Base-by-base conservation (phyloP, 345 rosid genomes). In the Dovyalis caffra region DNA sequence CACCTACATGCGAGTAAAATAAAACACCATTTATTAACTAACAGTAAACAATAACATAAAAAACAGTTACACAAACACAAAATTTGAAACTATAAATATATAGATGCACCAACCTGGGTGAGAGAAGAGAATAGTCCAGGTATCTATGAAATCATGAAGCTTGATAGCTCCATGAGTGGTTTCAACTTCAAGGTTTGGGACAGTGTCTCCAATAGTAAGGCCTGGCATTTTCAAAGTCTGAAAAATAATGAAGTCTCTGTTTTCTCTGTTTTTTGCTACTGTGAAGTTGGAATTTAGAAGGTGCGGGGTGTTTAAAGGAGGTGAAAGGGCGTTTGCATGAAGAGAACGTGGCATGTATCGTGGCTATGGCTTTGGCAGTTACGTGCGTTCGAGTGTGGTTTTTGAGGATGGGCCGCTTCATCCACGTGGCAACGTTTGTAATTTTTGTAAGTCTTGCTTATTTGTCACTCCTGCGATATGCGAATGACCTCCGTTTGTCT, bases 101-200 rank as follows among this genome's bases (percentile, higher is more conserved):
- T 16, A 45, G 6, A 45, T 18, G 5, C 2, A 47, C 21, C 1
- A 28, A 87, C 91, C 90, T 8, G 97, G 92, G 67, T 90, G 98
- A 21, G 96, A 93, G 87, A 91, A 95, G 76, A 90, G 86, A 80
- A 91, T 77, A 79, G 96, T 86, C 96, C 94, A 92, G 47, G 68
- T 64, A 81, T 82, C 49, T 3, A 89, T 67, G 84, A 67, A 87
- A 82, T 88, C 93, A 80, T 94, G 87, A 38, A 94, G 90, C 84
- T 83, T 90, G 84, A 88, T 64, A 57, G 82, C 84, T 62, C 88
- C 89, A 33, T 83, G 92, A 47, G 95, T 90, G 74, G 90, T 90
- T 76, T 86, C 83, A 12, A 91, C 90, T 72, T 84, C 76, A 16
- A 91, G 94, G 79, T 91, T 85, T 32, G 96, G 98, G 47, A 91